Base-by-base conservation (phyloP, 768 basidiomycete genomes). In the Pleurotus sapidus region DNA sequence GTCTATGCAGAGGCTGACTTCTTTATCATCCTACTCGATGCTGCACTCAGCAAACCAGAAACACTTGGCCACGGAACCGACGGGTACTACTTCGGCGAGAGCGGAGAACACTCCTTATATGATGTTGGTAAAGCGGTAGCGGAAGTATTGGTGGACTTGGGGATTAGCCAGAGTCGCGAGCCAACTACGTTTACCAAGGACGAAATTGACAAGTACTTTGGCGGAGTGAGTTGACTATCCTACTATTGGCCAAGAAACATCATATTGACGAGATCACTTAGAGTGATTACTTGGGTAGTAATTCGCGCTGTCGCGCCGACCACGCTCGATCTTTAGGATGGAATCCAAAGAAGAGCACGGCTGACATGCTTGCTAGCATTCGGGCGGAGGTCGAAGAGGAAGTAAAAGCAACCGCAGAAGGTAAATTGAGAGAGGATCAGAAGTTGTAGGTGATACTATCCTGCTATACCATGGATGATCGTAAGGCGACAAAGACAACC, bases 61-160 rank as follows among this genome's bases (percentile, higher is more conserved):
- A 64, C 73, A 40, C 30, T 34, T 34, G 74, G 72, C 12, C 77
- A 81, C 49, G 78, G 79, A 3, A 68, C 70, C 12, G 64, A 70
- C 4, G 82, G 82, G 0, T 77, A 74, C 38, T 83, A 83, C 63
- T 80, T 82, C 61, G 79, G 67, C 23, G 80, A 77, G 62, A 80
- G 74, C 54, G 79, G 76, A 17, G 79, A 84, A 51, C 74, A 81
- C 53, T 67, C 64, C 4, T 59, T 75, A 25, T 67, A 71, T 24
- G 67, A 72, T 18, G 65, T 80, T 7, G 64, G 68, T 1, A 65
- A 65, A 68, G 78, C 66, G 20, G 71, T 81, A 30, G 67, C 73
- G 8, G 64, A 71, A 46, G 70, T 67, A 1, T 68, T 77, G 15
- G 63, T 69, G 17, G 64, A 63, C 4, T 53, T 75, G 42, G 73